phyloP scores from a whole-genome alignment of 305 asterid genomes.

The Withania somnifera region DNA sequence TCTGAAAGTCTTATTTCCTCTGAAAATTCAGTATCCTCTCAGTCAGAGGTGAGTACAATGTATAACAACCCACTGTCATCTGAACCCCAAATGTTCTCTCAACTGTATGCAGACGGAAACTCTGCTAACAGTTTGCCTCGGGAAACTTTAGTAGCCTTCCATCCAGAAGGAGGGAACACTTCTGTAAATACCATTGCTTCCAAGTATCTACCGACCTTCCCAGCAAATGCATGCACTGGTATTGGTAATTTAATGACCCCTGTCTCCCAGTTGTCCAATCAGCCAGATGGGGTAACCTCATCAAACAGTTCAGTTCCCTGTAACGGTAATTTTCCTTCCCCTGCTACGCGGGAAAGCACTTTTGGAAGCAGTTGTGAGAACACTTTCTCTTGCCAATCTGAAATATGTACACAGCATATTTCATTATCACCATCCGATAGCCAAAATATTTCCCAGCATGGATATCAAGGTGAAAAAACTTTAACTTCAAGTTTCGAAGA shows the following conservation, averaged over 20 bases:
- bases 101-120: slow-evolving; percentile 11
- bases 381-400: slow-evolving; percentile 19
- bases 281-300: slow-evolving; percentile 1
- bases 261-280: slow-evolving; percentile 1
- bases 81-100: slow-evolving; percentile 28
- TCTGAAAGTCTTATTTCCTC: slow-evolving; percentile 1
- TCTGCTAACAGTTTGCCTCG: slow-evolving; percentile 15
- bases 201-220: slow-evolving; percentile 16
- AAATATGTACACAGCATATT: slow-evolving; percentile 8
- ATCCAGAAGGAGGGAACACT: slow-evolving; percentile 9
- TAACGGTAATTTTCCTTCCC: background rate
- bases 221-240: slow-evolving; percentile 5
- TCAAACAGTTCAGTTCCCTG: background rate
- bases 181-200: slow-evolving; percentile 13
- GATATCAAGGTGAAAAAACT: slow-evolving; percentile 19
- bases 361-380: background rate
- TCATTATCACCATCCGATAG: slow-evolving; percentile 6
- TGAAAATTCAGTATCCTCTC: slow-evolving; percentile 5
- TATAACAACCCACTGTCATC: slow-evolving; percentile 9
- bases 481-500: slow-evolving; percentile 11
- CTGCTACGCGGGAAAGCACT: background rate
- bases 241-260: slow-evolving; percentile 9
- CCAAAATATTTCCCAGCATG: slow-evolving; percentile 23
- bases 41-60: slow-evolving; percentile 5
- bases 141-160: slow-evolving; percentile 8